phyloP scores from a whole-genome alignment of 306 rosid species.

The Medicago arabica region DNA sequence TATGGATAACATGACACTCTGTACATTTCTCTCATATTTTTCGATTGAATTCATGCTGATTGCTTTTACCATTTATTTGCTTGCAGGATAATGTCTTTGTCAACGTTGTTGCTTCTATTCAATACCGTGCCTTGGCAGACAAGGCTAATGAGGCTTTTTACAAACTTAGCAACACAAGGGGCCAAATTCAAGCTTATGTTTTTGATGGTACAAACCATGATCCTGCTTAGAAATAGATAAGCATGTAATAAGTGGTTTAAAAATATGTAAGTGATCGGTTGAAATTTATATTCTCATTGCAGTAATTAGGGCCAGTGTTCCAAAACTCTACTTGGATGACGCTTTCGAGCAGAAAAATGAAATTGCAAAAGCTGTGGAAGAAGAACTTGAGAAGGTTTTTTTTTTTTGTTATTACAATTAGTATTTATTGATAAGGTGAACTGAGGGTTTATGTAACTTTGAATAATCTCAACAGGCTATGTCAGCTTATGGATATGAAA shows the following conservation, averaged over 20 bases:
- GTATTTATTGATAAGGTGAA: constrained; percentile 25
- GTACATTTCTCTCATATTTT: constrained; percentile 2
- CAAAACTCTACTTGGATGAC: constrained; percentile 88
- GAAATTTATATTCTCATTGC: constrained; percentile 38
- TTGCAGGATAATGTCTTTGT: constrained; percentile 93
- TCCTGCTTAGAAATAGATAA: constrained; percentile 34
- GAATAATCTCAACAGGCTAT: constrained; percentile 68
- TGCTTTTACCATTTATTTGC: constrained; percentile 38
- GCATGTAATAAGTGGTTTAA: constrained; percentile 14
- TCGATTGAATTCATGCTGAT: constrained; percentile 29
- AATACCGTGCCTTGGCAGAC: constrained; percentile 83
- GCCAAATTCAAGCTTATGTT: constrained; percentile 93
- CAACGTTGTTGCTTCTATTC: constrained; percentile 91
- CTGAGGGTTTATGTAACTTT: constrained; percentile 23
- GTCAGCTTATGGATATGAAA: constrained; percentile 95
- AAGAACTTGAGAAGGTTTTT: constrained; percentile 85
- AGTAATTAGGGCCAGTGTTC: constrained; percentile 94
- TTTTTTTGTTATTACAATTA: constrained; percentile 4
- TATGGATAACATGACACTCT: not conserved
- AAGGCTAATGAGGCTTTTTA: constrained; percentile 93
- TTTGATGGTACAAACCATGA: constrained; percentile 72
- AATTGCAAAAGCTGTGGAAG: constrained; percentile 91
- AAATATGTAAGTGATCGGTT: constrained; percentile 27
- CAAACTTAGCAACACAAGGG: constrained; percentile 88
- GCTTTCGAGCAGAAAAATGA: constrained; percentile 95